Percentiles rank a stretch among this genome's conserved stretches.
Conservation (phyloP, 345 rosid genomes). For the Aquilaria malaccensis region DNA sequence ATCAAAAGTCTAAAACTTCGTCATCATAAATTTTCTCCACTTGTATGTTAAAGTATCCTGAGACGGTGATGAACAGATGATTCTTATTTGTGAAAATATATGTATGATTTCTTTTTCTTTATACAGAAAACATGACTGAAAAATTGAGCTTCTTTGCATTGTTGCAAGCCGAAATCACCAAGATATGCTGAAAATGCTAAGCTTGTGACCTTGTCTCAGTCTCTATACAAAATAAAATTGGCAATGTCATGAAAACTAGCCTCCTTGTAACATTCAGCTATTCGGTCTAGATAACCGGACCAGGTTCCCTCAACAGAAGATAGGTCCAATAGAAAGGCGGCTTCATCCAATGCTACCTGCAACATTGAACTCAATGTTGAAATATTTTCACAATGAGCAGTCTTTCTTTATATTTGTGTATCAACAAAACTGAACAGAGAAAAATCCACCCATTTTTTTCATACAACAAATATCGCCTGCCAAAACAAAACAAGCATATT, state of each 20-base stretch:
- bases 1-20: too few relatives aligned
- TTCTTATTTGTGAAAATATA: too few relatives aligned
- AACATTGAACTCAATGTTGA: constrained; percentile 1
- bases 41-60: too few relatives aligned
- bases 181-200: not conserved
- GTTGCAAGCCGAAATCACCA: too few relatives aligned
- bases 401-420: constrained; percentile 1
- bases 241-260: constrained; percentile 65
- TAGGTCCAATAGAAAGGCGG: constrained; percentile 86
- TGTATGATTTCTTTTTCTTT: not conserved
- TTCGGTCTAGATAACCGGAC: constrained; percentile 41
- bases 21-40: too few relatives aligned
- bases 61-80: too few relatives aligned
- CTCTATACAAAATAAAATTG: constrained; percentile 45
- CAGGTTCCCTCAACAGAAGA: constrained; percentile 84
- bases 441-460: too few relatives aligned
- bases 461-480: too few relatives aligned
- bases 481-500: too few relatives aligned
- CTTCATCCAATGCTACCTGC: constrained; percentile 64
- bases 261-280: constrained; percentile 66
- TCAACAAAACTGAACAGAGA: too few relatives aligned
- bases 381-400: not conserved
- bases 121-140: constrained; percentile 1
- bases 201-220: constrained; percentile 17
- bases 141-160: constrained; percentile 13